phyloP scores from a whole-genome alignment of 1,139 yeast genomes.

The Yamadazyma buinensis region DNA sequence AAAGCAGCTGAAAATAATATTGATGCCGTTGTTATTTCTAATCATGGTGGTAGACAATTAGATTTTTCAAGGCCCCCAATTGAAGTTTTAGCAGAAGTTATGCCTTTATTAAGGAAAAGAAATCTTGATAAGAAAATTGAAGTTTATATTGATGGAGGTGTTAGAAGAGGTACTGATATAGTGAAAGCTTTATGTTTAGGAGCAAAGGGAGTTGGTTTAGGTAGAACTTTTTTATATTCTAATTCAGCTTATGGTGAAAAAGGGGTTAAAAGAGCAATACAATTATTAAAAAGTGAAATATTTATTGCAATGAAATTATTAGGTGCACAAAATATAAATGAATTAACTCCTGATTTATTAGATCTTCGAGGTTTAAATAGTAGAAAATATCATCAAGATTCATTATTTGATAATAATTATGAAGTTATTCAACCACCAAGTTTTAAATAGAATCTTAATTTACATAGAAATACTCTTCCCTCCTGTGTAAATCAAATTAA shows the following conservation, averaged over 20 bases:
- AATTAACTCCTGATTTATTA: constrained; percentile 23
- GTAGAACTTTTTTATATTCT: constrained; percentile 41
- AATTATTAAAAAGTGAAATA: constrained; percentile 43
- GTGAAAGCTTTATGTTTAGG: constrained; percentile 54
- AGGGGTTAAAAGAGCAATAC: constrained; percentile 42
- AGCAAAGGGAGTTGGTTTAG: constrained; percentile 55
- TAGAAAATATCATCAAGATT: constrained; percentile 7
- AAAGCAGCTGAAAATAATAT: constrained; percentile 42
- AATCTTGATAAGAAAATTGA: constrained; percentile 33
- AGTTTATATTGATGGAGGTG: constrained; percentile 51
- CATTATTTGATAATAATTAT: constrained; percentile 10
- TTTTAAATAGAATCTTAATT: constrained; percentile 1
- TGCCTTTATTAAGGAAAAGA: constrained; percentile 35
- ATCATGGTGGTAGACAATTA: constrained; percentile 55
- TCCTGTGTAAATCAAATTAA: too few species aligned
- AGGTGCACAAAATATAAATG: constrained; percentile 33
- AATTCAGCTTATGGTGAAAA: constrained; percentile 46
- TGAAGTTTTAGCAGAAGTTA: constrained; percentile 44
- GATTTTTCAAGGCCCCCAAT: constrained; percentile 47
- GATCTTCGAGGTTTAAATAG: constrained; percentile 10
- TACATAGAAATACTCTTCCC: too few species aligned
- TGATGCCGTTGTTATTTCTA: constrained; percentile 48
- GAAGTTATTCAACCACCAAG: constrained; percentile 12
- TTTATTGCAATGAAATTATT: constrained; percentile 44
- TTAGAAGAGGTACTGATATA: constrained; percentile 51